Conservation (phyloP, 495 filamentous ascomycete species). For the Hypoxylon cercidicola region DNA sequence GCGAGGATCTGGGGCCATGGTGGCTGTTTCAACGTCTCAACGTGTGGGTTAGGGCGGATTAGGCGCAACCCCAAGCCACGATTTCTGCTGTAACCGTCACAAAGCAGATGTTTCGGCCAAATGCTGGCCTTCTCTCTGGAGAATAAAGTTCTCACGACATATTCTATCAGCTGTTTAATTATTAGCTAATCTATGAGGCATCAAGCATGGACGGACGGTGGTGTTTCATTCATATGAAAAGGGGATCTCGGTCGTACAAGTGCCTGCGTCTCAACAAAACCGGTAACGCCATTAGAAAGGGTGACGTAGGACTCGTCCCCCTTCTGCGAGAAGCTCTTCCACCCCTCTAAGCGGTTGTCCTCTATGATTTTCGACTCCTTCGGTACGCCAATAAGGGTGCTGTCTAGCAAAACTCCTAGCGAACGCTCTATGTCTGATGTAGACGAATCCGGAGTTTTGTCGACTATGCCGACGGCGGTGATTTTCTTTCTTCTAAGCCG, state of each 20-base stretch:
- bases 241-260: slow-evolving; percentile 35
- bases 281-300: slow-evolving; percentile 57
- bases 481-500: slow-evolving; percentile 59
- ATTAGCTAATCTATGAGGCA: slow-evolving; percentile 38
- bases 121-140: slow-evolving; percentile 59
- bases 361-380: slow-evolving; percentile 47
- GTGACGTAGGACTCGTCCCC: slow-evolving; percentile 62
- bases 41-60: slow-evolving; percentile 74
- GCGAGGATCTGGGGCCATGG: slow-evolving; percentile 78
- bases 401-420: slow-evolving; percentile 70
- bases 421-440: slow-evolving; percentile 48
- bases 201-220: not conserved
- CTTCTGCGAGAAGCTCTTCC: slow-evolving; percentile 74
- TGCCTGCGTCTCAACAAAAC: slow-evolving; percentile 50
- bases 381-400: slow-evolving; percentile 69
- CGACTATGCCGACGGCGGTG: slow-evolving; percentile 49
- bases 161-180: slow-evolving; percentile 78
- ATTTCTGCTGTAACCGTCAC: slow-evolving; percentile 73
- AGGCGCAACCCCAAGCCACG: slow-evolving; percentile 59
- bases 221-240: slow-evolving; percentile 14
- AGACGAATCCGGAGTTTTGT: slow-evolving; percentile 34
- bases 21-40: slow-evolving; percentile 71
- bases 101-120: slow-evolving; percentile 78
- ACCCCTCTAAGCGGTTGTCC: slow-evolving; percentile 63
- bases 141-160: slow-evolving; percentile 81